phyloP scores from a whole-genome alignment of 2,329 filamentous ascomycete species.

The Dothistroma pini region DNA sequence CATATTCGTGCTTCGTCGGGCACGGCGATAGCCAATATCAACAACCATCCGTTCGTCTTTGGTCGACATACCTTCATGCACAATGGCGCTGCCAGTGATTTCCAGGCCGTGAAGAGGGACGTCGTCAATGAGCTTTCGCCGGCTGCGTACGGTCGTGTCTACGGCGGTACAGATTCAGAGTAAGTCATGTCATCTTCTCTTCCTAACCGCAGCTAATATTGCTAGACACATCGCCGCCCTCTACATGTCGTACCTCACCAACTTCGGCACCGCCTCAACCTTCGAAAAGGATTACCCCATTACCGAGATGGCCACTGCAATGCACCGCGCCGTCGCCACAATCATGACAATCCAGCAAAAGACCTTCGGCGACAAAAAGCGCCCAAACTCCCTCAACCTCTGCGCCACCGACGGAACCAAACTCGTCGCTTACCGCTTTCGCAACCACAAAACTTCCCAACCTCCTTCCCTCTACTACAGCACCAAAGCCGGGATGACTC shows the following conservation, averaged over 20 bases:
- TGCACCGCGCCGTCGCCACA: conserved; percentile 42
- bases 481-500: conserved; percentile 46
- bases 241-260: conserved; percentile 47
- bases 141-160: conserved; percentile 48
- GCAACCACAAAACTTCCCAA: conserved; percentile 51
- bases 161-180: conserved; percentile 53
- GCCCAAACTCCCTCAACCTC: conserved; percentile 52
- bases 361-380: conserved; percentile 39
- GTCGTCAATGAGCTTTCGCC: conserved; percentile 45
- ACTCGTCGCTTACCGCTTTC: conserved; percentile 51
- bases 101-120: conserved; percentile 45
- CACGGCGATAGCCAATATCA: conserved; percentile 48
- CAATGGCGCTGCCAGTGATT: conserved; percentile 51
- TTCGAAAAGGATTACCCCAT: conserved; percentile 41
- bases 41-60: conserved; percentile 55
- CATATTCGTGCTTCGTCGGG: conserved; percentile 53
- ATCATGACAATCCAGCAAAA: conserved; percentile 47
- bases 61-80: conserved; percentile 56
- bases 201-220: not conserved
- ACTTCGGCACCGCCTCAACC: conserved; percentile 16
- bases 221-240: conserved; percentile 44
- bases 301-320: conserved; percentile 43
- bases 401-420: conserved; percentile 50
- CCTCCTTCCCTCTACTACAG: conserved; percentile 52
- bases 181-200: conserved; percentile 24